These are phyloP conservation scores for Phaffomyces opuntiae DNA, from an alignment of 805 yeast genomes.

Conservation along the genomic window DNA sequence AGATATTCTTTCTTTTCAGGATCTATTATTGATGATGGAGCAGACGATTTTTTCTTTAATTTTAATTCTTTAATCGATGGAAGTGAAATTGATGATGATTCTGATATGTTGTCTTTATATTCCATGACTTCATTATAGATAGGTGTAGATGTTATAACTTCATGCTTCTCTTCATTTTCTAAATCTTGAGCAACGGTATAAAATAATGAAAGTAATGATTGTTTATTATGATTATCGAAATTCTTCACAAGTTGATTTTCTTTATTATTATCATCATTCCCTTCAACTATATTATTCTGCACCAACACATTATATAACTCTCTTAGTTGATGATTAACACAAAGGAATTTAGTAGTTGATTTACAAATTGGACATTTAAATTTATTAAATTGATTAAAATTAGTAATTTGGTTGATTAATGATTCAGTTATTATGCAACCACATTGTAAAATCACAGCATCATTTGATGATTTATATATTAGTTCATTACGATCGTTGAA, in stretches of 20 bases:
- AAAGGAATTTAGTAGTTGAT: conserved; percentile 4
- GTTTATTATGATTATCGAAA: conserved; percentile 14
- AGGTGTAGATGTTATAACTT: too few relatives aligned
- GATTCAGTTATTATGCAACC: conserved; percentile 34
- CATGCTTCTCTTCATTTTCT: conserved; percentile 1
- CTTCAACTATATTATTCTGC: background rate
- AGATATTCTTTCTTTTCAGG: conserved; percentile 48
- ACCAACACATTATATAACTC: conserved; percentile 9
- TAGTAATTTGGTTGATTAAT: conserved; percentile 20
- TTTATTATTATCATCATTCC: background rate
- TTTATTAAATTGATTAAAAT: conserved; percentile 7
- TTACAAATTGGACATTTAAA: conserved; percentile 17
- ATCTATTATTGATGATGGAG: conserved; percentile 1
- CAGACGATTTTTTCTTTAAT: background rate
- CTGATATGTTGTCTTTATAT: conserved; percentile 7
- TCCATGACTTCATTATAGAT: background rate
- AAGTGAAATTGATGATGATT: conserved; percentile 4
- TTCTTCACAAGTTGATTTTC: background rate
- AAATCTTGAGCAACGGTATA: conserved; percentile 24
- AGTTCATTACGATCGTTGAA: conserved; percentile 5
- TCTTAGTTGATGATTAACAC: conserved; percentile 12
- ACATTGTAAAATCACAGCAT: conserved; percentile 29
- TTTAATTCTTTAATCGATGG: too few relatives aligned
- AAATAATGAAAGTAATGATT: conserved; percentile 26
- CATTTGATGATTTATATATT: conserved; percentile 9